Percentiles rank a stretch among this genome's conserved stretches.
These are phyloP conservation scores for Fusarium dimerum DNA, from an alignment of 2,329 filamentous ascomycete genomes.

Conservation along the genomic window DNA sequence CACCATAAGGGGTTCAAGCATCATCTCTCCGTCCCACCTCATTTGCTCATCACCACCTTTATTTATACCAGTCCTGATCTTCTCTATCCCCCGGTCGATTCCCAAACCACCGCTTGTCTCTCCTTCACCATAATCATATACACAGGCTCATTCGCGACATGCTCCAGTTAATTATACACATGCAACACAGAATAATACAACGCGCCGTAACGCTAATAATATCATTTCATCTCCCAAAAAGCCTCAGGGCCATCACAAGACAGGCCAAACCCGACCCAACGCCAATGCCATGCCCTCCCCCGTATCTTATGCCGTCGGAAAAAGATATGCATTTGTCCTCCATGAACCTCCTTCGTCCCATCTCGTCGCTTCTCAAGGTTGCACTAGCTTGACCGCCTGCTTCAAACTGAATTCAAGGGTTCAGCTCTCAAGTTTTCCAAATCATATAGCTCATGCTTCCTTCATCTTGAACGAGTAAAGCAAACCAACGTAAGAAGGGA, in stretches of 20 bases:
- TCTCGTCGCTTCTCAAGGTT: constrained; percentile 2
- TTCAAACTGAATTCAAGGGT: neutral
- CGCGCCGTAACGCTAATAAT: constrained; percentile 13
- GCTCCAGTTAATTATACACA: constrained; percentile 26
- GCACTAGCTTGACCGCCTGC: neutral
- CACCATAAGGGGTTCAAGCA: too few species aligned
- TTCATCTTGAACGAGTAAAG: too few species aligned
- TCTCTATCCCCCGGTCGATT: constrained; percentile 6
- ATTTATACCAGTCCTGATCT: neutral
- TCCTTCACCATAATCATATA: constrained; percentile 23
- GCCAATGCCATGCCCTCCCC: constrained; percentile 38
- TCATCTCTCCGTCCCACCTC: too few species aligned
- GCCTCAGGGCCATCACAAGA: constrained; percentile 10
- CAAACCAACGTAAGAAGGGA: too few species aligned
- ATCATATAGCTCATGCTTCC: neutral
- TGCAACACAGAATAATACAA: neutral
- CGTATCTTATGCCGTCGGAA: constrained; percentile 30
- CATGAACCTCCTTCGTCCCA: constrained; percentile 2
- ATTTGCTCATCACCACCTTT: too few species aligned
- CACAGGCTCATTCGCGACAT: constrained; percentile 22
- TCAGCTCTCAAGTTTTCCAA: neutral
- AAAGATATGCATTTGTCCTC: constrained; percentile 17
- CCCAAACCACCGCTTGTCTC: constrained; percentile 3
- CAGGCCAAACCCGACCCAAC: constrained; percentile 27
- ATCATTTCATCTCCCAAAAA: constrained; percentile 17